phyloP scores from a whole-genome alignment of 345 rosid species.

The Eutrema yunnanense region DNA sequence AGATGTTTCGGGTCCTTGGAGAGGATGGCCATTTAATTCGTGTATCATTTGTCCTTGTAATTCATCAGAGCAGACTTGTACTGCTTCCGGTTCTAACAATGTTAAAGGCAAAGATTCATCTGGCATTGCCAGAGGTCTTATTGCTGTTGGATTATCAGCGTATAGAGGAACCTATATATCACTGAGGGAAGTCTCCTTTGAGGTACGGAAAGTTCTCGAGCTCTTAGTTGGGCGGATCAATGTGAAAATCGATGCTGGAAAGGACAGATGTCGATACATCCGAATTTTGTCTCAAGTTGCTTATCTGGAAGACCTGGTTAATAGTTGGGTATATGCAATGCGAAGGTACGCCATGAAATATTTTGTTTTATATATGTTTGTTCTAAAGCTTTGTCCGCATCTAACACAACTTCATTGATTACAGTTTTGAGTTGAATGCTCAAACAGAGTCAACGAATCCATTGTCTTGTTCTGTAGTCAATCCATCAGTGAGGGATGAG shows the following conservation, averaged over 20 bases:
- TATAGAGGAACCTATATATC: slow-evolving; percentile 72
- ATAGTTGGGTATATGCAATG: slow-evolving; percentile 78
- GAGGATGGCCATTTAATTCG: slow-evolving; percentile 94
- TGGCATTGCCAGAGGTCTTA: slow-evolving; percentile 71
- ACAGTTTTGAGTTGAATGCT: slow-evolving; percentile 62
- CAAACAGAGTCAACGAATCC: slow-evolving; percentile 36
- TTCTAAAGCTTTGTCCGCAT: slow-evolving; percentile 5
- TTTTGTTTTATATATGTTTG: slow-evolving; percentile 6
- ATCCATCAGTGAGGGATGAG: slow-evolving; percentile 22
- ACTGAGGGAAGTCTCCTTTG: slow-evolving; percentile 67
- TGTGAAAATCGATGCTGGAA: slow-evolving; percentile 71
- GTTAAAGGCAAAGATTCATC: slow-evolving; percentile 54
- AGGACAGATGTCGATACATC: slow-evolving; percentile 64
- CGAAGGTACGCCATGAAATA: slow-evolving; percentile 50
- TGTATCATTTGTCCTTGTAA: slow-evolving; percentile 68
- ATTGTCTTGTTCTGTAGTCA: slow-evolving; percentile 4
- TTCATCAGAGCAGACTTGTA: slow-evolving; percentile 37
- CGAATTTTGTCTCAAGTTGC: slow-evolving; percentile 91
- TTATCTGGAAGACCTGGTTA: slow-evolving; percentile 84
- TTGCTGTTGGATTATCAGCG: slow-evolving; percentile 83
- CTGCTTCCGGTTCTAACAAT: slow-evolving; percentile 43
- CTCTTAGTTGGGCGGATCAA: slow-evolving; percentile 69
- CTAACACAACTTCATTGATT: slow-evolving; percentile 32
- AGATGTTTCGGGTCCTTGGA: slow-evolving; percentile 79
- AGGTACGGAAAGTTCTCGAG: slow-evolving; percentile 86